Base-by-base conservation (phyloP, 78 protist species). In the Chrysochromulina parva region DNA sequence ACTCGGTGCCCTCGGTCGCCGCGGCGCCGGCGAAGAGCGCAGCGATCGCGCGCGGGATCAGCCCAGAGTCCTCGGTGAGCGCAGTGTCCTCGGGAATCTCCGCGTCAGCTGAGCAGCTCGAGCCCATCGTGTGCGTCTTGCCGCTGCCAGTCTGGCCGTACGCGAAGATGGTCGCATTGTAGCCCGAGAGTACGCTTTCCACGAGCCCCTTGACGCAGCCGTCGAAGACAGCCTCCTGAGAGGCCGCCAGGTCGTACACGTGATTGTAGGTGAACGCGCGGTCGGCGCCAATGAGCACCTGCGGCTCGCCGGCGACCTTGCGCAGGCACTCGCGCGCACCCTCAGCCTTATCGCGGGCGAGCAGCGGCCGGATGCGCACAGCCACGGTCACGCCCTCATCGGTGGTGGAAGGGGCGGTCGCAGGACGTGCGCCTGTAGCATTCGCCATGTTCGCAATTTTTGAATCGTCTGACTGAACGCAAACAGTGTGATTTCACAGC, bases 11-110 rank as follows among this genome's bases (percentile, higher is more conserved):
- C 20, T 17, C 17, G 10, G n/a, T 47, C 22, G 6, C 54, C 55
- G 14, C 60, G 0, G 85, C 20, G 28, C 55, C 4, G 0, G 10
- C 53, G 38, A 94, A 94, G 6, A 94, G n/a, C 47, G 52, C 55
- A 6, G 11, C 10, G 11, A 85, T 28, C 3, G 91, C 88, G n/a
- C 94, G 94, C 3, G 96, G 96, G 3, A 94, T 55, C 57, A 94
- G 87, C 47, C 52, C 4, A n/a, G 4, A 3, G 26, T 10, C 71
- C 16, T 65, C n/a, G 10, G 17, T 3, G n/a, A 19, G 26, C 26
- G 28, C 71, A 6, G 24, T 20, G 71, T 19, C 85, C 0, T 47
- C 73, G 85, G n/a, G 38, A 17, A 71, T 50, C 59, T 0, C 57
- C 11, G 24, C 52, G 60, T 1, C 0, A 0, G 53, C 26, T 2